Evolutionary conservation across 1,284 basidiomycete species (phyloP), one percentile per base, ranked within the genome.

Genomic region (Fistulinella staudtii): DNA sequence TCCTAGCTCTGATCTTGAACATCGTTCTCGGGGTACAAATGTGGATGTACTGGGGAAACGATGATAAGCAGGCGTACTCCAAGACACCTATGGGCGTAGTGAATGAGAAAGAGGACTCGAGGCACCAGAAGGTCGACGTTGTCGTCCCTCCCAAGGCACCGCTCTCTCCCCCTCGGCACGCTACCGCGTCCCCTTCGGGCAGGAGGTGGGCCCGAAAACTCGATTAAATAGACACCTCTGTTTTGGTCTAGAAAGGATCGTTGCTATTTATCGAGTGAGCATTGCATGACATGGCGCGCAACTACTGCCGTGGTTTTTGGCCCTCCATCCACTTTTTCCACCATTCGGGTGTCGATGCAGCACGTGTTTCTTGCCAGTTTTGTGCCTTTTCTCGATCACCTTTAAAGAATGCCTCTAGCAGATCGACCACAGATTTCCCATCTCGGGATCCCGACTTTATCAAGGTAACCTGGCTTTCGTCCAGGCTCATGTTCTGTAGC

Each of bases 1-100:
- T 76, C 0, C 74, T 91, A 14, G 89, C 89, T 0, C 77, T 93
- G 0, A 47, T 80, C 9, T 72, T 96, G 14, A 97, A 97, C 64
- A 53, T 81, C 49, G 73, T 94, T 11, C 67, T 96, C 15, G 92
- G 85, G 0, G 62, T 70, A 6, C 93, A 96, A 68, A 76, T 96
- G 76, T 81, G 81, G 72, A 64, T 78, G 64, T 94, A 89, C 64
- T 91, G 89, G 88, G 81, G 82, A 9, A 74, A 75, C 49, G 77
- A 74, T 33, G 71, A 61, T 30, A 68, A 66, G 47, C 70, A 69
- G 14, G 62, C 58, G n/a, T 36, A 59, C 39, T 47, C 48, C 11
- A 55, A 56, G 45, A 52, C 46, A 15, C 46, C 56, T 15, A 44
- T 58, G 22, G 56, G 48, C 8, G 37, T 49, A 3, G 39, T 53